Percentiles rank a stretch among this genome's conserved stretches.
Evolutionary conservation across 108 stramenopile species (phyloP).

Genomic region (Bacterosira constricta): DNA sequence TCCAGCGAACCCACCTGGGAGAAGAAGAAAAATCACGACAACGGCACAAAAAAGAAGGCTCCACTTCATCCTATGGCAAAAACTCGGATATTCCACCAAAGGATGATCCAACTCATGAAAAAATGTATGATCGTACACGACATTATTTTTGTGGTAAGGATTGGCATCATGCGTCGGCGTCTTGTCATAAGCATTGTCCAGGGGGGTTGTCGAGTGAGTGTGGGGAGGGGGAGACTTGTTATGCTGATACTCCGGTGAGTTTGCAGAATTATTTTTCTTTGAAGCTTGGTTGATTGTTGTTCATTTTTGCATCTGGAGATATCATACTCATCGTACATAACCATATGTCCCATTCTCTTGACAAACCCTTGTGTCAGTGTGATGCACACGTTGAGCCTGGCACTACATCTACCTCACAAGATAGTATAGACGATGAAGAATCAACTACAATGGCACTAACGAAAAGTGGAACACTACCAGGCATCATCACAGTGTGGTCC

Average conservation of each 20-base stretch:
- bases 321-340: too few relatives aligned
- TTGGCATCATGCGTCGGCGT: constrained; percentile 80
- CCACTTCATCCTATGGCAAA: constrained; percentile 39
- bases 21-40: constrained; percentile 53
- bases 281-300: too few relatives aligned
- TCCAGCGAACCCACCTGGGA: constrained; percentile 38
- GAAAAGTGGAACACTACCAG: constrained; percentile 73
- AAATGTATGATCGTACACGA: constrained; percentile 58
- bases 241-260: constrained; percentile 77
- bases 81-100: constrained; percentile 25
- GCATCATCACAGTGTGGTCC: constrained; percentile 73
- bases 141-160: constrained; percentile 87
- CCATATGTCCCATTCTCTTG: too few relatives aligned
- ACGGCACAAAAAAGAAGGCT: constrained; percentile 27
- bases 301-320: too few relatives aligned
- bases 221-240: constrained; percentile 77
- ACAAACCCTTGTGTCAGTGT: constrained; percentile 46
- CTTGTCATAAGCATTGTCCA: constrained; percentile 76
- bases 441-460: constrained; percentile 50
- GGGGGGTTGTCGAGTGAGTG: constrained; percentile 62
- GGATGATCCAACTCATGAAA: constrained; percentile 22
- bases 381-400: constrained; percentile 41
- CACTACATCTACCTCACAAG: constrained; percentile 2
- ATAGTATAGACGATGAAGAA: constrained; percentile 11
- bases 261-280: background rate